These are phyloP conservation scores for Barbarea vulgaris DNA, from an alignment of 345 rosid species.

Conservation along the genomic window DNA sequence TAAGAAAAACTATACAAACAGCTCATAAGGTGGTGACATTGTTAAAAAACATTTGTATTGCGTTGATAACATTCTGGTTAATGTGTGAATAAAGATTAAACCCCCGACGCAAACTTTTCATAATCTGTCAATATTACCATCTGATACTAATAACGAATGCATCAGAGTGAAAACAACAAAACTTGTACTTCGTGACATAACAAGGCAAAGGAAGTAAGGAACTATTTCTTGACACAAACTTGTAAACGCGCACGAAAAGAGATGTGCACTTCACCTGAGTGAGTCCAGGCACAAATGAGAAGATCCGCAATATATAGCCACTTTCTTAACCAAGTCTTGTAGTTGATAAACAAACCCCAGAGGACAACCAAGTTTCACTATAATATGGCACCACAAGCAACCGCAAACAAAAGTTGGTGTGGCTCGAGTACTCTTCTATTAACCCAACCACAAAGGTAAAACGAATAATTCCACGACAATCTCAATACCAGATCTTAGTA, in stretches of 20 bases:
- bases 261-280: conserved; percentile 53
- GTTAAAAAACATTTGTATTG: background rate
- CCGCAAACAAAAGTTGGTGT: background rate
- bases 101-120: background rate
- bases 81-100: conserved; percentile 9
- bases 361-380: conserved; percentile 36
- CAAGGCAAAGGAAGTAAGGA: too few species aligned
- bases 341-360: conserved; percentile 50
- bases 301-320: conserved; percentile 48
- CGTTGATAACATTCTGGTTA: background rate
- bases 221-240: too few species aligned
- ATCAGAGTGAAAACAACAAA: background rate
- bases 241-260: too few species aligned
- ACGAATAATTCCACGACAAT: background rate
- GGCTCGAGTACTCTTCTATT: background rate
- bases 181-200: background rate
- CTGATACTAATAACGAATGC: background rate
- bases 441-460: background rate
- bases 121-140: background rate
- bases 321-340: conserved; percentile 66
- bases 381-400: conserved; percentile 4
- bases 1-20: background rate
- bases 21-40: background rate
- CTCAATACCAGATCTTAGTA: background rate
- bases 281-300: conserved; percentile 38